Conservation (phyloP, 1,139 yeast species). For the Torulaspora pretoriensis region DNA sequence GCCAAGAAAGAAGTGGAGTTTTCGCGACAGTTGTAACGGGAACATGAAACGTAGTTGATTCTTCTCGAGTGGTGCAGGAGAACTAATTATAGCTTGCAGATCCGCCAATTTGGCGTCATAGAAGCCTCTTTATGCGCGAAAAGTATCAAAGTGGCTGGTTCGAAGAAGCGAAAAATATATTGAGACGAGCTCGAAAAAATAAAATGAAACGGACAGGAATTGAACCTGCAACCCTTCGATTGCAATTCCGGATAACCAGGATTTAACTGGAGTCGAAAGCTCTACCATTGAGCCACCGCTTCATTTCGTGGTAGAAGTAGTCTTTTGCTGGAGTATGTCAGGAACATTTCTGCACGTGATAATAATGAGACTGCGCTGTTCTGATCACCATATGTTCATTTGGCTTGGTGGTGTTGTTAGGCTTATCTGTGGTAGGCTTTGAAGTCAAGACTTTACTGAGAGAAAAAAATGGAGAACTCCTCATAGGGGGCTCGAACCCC, state of each 20-base stretch:
- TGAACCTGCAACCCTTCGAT: conserved; percentile 75
- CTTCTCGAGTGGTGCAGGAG: background rate
- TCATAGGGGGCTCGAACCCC: conserved; percentile 36
- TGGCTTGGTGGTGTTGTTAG: too few species aligned
- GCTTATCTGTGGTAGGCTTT: too few species aligned
- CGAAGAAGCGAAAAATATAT: conserved; percentile 17
- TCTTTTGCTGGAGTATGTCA: background rate
- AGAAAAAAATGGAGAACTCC: conserved; percentile 24
- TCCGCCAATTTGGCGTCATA: background rate
- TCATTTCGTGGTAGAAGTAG: conserved; percentile 44
- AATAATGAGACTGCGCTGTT: too few species aligned
- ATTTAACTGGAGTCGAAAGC: conserved; percentile 75
- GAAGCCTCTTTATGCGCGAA: background rate
- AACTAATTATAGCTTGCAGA: background rate
- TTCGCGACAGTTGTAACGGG: background rate
- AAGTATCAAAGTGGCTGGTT: conserved; percentile 1
- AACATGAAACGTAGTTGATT: conserved; percentile 1
- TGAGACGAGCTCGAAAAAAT: conserved; percentile 21
- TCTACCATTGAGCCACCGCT: conserved; percentile 94
- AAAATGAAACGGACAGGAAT: conserved; percentile 66
- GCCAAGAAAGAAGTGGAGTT: background rate
- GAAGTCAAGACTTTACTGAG: too few species aligned
- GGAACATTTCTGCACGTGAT: background rate
- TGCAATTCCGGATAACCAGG: conserved; percentile 38
- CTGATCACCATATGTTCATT: too few species aligned